A percentile compares a stretch with the other conserved stretches of the same genome.
Evolutionary conservation across 305 asterid species (phyloP).

Genomic region (Fraxinus albicans): DNA sequence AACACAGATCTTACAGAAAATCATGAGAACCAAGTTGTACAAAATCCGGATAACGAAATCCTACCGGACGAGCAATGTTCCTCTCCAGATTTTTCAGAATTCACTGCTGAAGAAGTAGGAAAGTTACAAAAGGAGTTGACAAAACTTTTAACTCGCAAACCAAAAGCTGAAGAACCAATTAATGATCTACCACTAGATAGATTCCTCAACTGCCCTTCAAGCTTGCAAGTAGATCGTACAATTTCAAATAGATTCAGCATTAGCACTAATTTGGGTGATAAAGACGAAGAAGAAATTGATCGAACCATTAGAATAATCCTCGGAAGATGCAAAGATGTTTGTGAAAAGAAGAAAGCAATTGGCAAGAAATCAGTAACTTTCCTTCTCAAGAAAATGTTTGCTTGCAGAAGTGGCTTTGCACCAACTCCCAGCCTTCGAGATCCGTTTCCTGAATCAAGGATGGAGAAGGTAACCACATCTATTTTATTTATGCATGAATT

Average conservation of each 20-base stretch:
- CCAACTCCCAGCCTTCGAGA: conserved; percentile 71
- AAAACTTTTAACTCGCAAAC: conserved; percentile 55
- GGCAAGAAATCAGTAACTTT: conserved; percentile 73
- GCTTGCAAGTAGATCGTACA: conserved; percentile 71
- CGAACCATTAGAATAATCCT: conserved; percentile 76
- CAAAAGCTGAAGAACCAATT: conserved; percentile 33
- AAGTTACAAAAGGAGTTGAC: conserved; percentile 62
- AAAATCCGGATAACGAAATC: conserved; percentile 25
- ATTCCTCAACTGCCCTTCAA: conserved; percentile 90
- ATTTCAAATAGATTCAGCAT: conserved; percentile 49
- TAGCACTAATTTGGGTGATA: conserved; percentile 46
- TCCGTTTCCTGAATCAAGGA: conserved; percentile 79
- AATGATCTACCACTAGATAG: conserved; percentile 72
- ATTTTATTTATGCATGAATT: neutral
- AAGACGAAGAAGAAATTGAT: conserved; percentile 75
- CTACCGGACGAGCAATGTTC: conserved; percentile 42
- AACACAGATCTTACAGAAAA: conserved; percentile 39
- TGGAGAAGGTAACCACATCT: conserved; percentile 66
- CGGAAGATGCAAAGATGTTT: conserved; percentile 78
- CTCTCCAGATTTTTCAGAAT: conserved; percentile 71
- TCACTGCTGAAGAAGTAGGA: conserved; percentile 75
- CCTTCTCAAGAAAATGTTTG: conserved; percentile 79
- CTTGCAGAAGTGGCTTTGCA: conserved; percentile 57
- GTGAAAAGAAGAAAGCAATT: conserved; percentile 57
- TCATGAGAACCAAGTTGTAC: conserved; percentile 26